Evolutionary conservation across 805 yeast genomes (phyloP), one percentile per base, ranked within the genome.

Genomic region (Yarrowia sp.): DNA sequence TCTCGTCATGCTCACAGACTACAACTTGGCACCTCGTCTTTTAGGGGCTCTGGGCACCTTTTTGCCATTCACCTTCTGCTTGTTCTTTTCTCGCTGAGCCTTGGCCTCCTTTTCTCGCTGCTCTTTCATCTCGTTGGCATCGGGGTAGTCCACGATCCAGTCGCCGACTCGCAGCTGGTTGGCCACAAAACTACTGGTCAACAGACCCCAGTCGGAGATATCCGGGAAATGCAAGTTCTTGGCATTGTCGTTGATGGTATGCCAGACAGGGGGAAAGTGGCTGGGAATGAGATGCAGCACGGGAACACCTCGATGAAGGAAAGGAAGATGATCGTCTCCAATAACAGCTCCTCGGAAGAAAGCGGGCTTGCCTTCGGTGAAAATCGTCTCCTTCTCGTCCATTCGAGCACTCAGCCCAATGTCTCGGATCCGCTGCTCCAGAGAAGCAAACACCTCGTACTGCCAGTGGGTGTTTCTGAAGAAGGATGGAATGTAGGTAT

Each of bases 281-380:
- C 71, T 66, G 1, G 88, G 86, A n/a, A 84, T 83, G 48, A 84
- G 68, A 69, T 84, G 88, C 62, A 84, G 67, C 1, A 82, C 74
- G 0, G 82, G 81, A 0, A 83, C 81, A 0, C 84, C 84, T 4
- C 75, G 72, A 13, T 72, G 70, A 42, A 78, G 69, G 70, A 81
- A 84, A 0, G 87, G 88, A 2, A 80, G 67, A 68, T 84, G 88
- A 67, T 84, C 88, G 70, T 84, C 88, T 18, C 74, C 80, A 11
- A 79, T 70, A 5, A 18, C 47, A 3, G 71, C 73, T 2, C 71
- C 72, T 15, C 47, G 44, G n/a, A 63, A 51, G 55, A 65, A 71
- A 13, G 38, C 33, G 1, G 68, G 58, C 9, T 65, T 65, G 8
- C 65, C 48, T 3, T 68, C 66, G 64, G 70, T 70, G 43, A 68